These are phyloP conservation scores for Diplosphaera chodatii DNA, from an alignment of 139 green algal genomes.

Conservation along the genomic window DNA sequence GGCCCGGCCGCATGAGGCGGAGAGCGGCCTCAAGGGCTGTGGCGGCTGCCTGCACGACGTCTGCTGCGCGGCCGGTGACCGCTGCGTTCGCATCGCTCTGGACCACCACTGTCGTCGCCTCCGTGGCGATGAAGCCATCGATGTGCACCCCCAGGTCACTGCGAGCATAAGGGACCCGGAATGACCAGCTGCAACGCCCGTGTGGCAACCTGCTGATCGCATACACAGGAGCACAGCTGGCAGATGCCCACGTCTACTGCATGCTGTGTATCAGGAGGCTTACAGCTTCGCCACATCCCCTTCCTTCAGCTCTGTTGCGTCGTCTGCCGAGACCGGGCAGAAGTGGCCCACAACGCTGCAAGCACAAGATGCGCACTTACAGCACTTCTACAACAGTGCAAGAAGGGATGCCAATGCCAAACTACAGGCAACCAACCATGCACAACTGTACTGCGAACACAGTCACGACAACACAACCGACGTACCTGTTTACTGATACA, in stretches of 20 bases:
- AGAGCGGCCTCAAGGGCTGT: conserved; percentile 82
- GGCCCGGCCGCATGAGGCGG: conserved; percentile 82
- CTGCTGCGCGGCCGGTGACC: conserved; percentile 72
- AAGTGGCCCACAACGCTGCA: conserved; percentile 87
- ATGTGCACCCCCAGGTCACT: conserved; percentile 95
- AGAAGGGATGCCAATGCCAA: too few relatives aligned
- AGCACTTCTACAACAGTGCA: too few relatives aligned
- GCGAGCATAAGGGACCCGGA: conserved; percentile 1
- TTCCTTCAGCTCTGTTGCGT: conserved; percentile 61
- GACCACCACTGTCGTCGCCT: conserved; percentile 79
- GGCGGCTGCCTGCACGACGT: conserved; percentile 77
- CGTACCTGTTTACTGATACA: conserved; percentile 85
- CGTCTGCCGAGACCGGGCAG: conserved; percentile 63
- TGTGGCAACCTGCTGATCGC: too few relatives aligned
- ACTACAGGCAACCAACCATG: too few relatives aligned
- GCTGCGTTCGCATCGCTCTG: conserved; percentile 23
- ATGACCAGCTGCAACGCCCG: too few relatives aligned
- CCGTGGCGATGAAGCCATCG: conserved; percentile 90
- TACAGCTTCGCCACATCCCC: conserved; percentile 95
- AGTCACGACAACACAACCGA: too few relatives aligned
- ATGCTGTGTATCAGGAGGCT: conserved; percentile 3
- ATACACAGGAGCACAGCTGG: too few relatives aligned
- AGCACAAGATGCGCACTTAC: too few relatives aligned
- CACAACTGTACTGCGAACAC: too few relatives aligned
- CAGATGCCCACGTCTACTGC: too few relatives aligned